Conservation (phyloP, 2,329 filamentous ascomycete species). For the Venturia oleaginea region DNA sequence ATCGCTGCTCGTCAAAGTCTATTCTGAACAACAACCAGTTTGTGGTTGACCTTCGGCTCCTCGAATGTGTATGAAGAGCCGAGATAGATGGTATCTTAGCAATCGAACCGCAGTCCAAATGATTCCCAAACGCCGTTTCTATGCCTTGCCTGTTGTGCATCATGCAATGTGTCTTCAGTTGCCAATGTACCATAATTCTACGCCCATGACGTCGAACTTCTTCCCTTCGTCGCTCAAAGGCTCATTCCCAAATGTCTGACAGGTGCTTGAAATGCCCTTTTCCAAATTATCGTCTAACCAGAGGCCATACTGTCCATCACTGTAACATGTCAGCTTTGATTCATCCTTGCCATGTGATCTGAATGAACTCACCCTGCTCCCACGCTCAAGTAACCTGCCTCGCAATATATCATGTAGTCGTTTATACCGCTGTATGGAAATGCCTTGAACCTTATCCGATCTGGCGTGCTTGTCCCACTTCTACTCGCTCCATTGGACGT, state of each 20-base stretch:
- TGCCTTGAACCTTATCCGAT: conserved; percentile 86
- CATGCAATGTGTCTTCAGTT: conserved; percentile 17
- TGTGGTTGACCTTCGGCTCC: neutral
- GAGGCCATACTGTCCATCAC: conserved; percentile 80
- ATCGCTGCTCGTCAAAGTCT: neutral
- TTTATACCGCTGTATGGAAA: conserved; percentile 95
- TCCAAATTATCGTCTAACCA: conserved; percentile 87
- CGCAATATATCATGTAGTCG: conserved; percentile 93
- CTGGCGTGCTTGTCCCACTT: conserved; percentile 49
- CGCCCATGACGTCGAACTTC: conserved; percentile 83
- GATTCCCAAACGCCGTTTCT: neutral
- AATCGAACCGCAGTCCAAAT: neutral
- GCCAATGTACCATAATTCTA: conserved; percentile 94
- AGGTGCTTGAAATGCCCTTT: conserved; percentile 71
- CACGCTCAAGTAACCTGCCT: conserved; percentile 72
- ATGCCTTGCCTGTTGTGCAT: neutral
- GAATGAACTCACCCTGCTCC: conserved; percentile 58
- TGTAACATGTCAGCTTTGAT: conserved; percentile 15
- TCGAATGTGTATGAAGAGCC: neutral
- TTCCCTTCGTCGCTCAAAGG: conserved; percentile 83
- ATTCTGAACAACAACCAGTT: neutral
- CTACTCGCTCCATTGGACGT: conserved; percentile 24
- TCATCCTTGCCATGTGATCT: neutral
- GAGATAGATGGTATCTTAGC: neutral
- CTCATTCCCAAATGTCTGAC: conserved; percentile 92